These are phyloP conservation scores for Diplodia intermedia DNA, from an alignment of 2,329 filamentous ascomycete genomes.

Conservation along the genomic window DNA sequence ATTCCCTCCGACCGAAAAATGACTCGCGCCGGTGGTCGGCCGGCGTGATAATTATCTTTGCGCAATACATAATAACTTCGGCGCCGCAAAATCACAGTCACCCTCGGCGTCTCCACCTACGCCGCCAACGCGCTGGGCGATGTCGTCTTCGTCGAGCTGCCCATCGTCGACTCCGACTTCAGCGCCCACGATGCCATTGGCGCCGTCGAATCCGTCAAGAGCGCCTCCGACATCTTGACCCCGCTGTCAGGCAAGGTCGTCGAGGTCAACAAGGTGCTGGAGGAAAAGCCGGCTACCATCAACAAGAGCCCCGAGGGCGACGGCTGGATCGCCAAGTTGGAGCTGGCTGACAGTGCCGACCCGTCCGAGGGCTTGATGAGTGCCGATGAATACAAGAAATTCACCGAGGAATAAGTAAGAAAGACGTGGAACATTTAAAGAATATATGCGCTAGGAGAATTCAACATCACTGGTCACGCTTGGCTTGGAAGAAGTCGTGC, in stretches of 20 bases:
- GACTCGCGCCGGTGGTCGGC: slow-evolving; percentile 5
- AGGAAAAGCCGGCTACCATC: slow-evolving; percentile 85
- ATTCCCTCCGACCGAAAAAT: slow-evolving; percentile 21
- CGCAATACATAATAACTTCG: slow-evolving; percentile 29
- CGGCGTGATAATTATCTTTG: slow-evolving; percentile 15
- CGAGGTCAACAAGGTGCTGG: slow-evolving; percentile 74
- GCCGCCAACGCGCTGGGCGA: slow-evolving; percentile 92
- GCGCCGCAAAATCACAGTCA: slow-evolving; percentile 54
- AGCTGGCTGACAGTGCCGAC: slow-evolving; percentile 73
- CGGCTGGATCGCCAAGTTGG: slow-evolving; percentile 91
- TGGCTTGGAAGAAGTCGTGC: background rate
- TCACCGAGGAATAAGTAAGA: slow-evolving; percentile 23
- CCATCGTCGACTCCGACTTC: slow-evolving; percentile 72
- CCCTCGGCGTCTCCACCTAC: slow-evolving; percentile 86
- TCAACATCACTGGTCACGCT: slow-evolving; percentile 17
- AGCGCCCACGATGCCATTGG: slow-evolving; percentile 83
- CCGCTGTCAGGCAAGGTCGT: slow-evolving; percentile 80
- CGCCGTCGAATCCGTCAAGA: slow-evolving; percentile 97
- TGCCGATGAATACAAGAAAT: slow-evolving; percentile 73
- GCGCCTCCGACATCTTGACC: slow-evolving; percentile 94
- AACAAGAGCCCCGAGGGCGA: slow-evolving; percentile 90
- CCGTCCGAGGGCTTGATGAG: slow-evolving; percentile 70
- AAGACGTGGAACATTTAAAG: background rate
- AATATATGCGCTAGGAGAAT: slow-evolving; percentile 8
- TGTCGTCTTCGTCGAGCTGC: slow-evolving; percentile 96